Evolutionary conservation across 2,329 filamentous ascomycete species (phyloP).

Genomic region (Xylariaceae sp.): DNA sequence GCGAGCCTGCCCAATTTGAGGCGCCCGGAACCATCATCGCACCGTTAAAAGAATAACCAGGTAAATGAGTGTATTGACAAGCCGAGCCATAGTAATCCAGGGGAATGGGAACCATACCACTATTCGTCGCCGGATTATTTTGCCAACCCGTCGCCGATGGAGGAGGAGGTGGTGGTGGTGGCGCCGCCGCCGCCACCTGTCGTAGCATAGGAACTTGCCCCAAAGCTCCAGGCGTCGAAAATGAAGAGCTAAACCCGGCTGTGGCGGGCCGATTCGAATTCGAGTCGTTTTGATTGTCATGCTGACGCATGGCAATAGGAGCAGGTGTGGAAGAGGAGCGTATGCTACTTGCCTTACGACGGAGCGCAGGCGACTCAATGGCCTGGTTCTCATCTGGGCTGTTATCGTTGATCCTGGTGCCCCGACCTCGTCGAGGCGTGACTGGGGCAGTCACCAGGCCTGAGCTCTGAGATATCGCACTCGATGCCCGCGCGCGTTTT

Average conservation of each 20-base stretch:
- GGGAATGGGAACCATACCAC: background rate
- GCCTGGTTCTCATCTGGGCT: slow-evolving; percentile 2
- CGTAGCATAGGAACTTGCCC: slow-evolving; percentile 2
- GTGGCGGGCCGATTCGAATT: background rate
- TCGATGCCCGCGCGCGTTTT: slow-evolving; percentile 13
- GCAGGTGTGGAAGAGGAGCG: slow-evolving; percentile 12
- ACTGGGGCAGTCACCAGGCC: slow-evolving; percentile 13
- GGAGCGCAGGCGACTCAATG: background rate
- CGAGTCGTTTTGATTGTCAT: background rate
- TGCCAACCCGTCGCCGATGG: slow-evolving; percentile 8
- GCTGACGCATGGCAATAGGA: slow-evolving; percentile 2
- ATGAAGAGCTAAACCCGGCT: background rate
- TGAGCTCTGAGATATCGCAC: slow-evolving; percentile 19
- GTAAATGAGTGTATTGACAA: background rate
- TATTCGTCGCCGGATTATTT: background rate
- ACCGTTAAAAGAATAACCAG: slow-evolving; percentile 1
- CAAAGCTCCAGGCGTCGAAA: background rate
- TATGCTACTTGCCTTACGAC: slow-evolving; percentile 3
- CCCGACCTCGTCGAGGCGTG: slow-evolving; percentile 4
- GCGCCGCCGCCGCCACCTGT: slow-evolving; percentile 2
- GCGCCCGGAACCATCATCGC: background rate
- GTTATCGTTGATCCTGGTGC: background rate
- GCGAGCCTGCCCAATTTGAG: slow-evolving; percentile 1
- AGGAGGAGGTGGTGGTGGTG: slow-evolving; percentile 7
- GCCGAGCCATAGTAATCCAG: background rate